Conservation (phyloP, 2,329 filamentous ascomycete genomes). For the Fonsecaea nubica region DNA sequence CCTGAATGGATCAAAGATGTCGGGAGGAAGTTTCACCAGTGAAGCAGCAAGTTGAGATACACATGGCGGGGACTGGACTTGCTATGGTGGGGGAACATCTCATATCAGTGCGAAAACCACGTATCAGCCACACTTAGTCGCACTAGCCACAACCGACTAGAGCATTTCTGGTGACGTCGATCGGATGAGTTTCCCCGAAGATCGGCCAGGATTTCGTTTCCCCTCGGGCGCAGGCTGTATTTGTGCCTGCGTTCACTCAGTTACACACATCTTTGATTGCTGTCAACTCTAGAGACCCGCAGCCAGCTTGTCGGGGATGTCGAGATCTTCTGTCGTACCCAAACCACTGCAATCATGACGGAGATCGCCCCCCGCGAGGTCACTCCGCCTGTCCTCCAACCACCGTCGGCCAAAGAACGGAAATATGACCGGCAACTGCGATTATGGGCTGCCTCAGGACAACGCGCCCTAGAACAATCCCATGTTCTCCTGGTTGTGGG, state of each 20-base stretch:
- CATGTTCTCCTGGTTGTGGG: slow-evolving; percentile 90
- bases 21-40: background rate
- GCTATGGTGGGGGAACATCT: background rate
- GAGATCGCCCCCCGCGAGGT: slow-evolving; percentile 37
- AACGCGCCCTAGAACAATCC: slow-evolving; percentile 86
- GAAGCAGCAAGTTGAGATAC: slow-evolving; percentile 5
- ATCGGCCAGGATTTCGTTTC: background rate
- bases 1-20: background rate
- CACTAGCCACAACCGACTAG: background rate
- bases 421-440: slow-evolving; percentile 96
- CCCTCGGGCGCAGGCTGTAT: background rate
- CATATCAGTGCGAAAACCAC: background rate
- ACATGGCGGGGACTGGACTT: background rate
- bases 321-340: background rate
- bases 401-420: slow-evolving; percentile 67
- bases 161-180: slow-evolving; percentile 17
- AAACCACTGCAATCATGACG: slow-evolving; percentile 23
- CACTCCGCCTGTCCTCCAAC: slow-evolving; percentile 56
- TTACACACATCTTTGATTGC: background rate
- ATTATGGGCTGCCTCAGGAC: slow-evolving; percentile 91
- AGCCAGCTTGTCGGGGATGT: slow-evolving; percentile 6
- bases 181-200: slow-evolving; percentile 23
- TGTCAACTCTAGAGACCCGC: slow-evolving; percentile 6
- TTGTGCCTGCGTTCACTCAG: background rate
- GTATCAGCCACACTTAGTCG: background rate